Conservation (phyloP, 2,329 filamentous ascomycete species). For the Cercospora berteroae region DNA sequence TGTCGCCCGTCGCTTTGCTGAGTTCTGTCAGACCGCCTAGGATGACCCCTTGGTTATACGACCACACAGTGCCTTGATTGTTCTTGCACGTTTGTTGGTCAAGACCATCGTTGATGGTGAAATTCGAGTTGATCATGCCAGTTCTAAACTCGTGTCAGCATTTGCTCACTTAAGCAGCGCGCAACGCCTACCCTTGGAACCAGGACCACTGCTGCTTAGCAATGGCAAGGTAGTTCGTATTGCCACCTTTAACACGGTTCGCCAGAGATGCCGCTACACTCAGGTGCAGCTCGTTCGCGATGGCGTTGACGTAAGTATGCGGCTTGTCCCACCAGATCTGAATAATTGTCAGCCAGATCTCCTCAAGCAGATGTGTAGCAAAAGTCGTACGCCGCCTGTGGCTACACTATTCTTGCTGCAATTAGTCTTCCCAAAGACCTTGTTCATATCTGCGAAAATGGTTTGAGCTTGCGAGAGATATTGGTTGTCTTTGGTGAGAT, state of each 20-base stretch:
- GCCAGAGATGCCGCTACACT: constrained; percentile 56
- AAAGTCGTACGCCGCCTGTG: constrained; percentile 30
- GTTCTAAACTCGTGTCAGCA: constrained; percentile 24
- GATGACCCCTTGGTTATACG: constrained; percentile 63
- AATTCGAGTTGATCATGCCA: constrained; percentile 51
- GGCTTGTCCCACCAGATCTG: constrained; percentile 49
- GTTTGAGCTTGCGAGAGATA: constrained; percentile 50
- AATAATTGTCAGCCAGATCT: constrained; percentile 29
- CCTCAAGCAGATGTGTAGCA: background rate
- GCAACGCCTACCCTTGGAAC: constrained; percentile 42
- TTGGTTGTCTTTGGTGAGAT: constrained; percentile 46
- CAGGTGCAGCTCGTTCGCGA: constrained; percentile 59
- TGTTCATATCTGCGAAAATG: constrained; percentile 51
- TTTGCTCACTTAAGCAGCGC: background rate
- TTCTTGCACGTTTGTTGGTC: constrained; percentile 50
- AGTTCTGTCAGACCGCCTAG: constrained; percentile 59
- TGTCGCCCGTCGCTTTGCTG: constrained; percentile 38
- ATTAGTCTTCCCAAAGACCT: constrained; percentile 45
- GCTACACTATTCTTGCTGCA: constrained; percentile 29
- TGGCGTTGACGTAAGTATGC: constrained; percentile 51
- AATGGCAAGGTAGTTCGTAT: constrained; percentile 44
- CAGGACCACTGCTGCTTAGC: constrained; percentile 52
- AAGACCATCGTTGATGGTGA: constrained; percentile 57
- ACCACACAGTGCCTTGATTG: constrained; percentile 44
- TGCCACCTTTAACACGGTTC: constrained; percentile 45